Conservation (phyloP, 108 stramenopile species). For the Cyclotella baltica region DNA sequence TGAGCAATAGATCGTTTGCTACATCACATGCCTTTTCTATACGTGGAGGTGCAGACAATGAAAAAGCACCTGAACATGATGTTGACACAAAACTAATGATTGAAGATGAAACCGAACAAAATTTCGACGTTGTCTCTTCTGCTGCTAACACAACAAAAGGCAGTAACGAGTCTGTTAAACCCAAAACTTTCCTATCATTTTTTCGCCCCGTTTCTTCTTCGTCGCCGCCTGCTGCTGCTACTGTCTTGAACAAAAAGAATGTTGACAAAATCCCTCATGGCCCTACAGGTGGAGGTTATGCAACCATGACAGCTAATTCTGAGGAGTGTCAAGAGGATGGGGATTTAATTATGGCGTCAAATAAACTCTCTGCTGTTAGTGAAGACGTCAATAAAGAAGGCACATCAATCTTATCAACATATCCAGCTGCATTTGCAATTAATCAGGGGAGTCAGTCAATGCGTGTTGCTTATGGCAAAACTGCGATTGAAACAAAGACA, state of each 20-base stretch:
- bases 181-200: neutral
- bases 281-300: conserved; percentile 13
- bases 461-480: no score
- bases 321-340: conserved; percentile 6
- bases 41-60: conserved; percentile 17
- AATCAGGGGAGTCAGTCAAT: conserved; percentile 8
- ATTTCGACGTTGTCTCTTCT: neutral
- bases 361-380: neutral
- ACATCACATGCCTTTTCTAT: conserved; percentile 12
- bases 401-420: neutral
- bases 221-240: neutral
- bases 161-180: neutral
- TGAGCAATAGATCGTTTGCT: conserved; percentile 9
- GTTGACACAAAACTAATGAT: neutral
- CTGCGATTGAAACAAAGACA: no score
- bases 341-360: neutral
- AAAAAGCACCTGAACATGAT: neutral
- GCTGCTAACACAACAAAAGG: neutral
- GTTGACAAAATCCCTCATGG: conserved; percentile 14
- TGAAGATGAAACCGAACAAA: neutral
- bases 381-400: no score
- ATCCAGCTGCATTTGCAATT: conserved; percentile 1
- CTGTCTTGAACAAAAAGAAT: neutral
- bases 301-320: neutral
- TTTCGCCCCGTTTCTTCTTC: neutral